These are phyloP conservation scores for Xylariaceae sp. DNA, from an alignment of 2,329 filamentous ascomycete genomes.

Conservation along the genomic window DNA sequence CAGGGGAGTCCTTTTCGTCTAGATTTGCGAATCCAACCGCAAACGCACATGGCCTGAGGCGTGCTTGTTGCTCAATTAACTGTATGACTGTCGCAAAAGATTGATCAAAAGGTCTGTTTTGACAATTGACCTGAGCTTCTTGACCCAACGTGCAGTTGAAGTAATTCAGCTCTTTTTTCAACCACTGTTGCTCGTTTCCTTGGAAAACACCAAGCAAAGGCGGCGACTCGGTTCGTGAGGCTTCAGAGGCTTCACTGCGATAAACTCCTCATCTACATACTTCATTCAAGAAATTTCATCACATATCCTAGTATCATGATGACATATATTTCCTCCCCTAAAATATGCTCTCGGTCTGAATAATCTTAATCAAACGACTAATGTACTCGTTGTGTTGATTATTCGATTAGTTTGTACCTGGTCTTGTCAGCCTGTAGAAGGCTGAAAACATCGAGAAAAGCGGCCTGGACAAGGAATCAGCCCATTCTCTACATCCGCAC, in stretches of 20 bases:
- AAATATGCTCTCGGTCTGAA: conserved; percentile 56
- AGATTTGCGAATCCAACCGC: conserved; percentile 48
- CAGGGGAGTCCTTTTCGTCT: neutral
- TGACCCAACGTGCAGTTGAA: conserved; percentile 60
- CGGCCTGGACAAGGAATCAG: conserved; percentile 49
- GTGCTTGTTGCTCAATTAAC: conserved; percentile 47
- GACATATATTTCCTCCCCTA: too few relatives aligned
- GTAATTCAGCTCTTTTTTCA: conserved; percentile 48
- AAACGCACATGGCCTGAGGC: conserved; percentile 33
- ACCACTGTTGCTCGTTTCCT: too few relatives aligned
- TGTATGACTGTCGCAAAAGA: conserved; percentile 43
- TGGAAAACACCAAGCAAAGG: too few relatives aligned
- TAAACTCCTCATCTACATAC: too few relatives aligned
- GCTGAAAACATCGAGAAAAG: conserved; percentile 53
- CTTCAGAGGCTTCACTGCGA: too few relatives aligned
- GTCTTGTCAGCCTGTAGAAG: conserved; percentile 48
- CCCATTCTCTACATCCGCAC: conserved; percentile 58
- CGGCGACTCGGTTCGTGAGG: too few relatives aligned
- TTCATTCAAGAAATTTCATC: too few relatives aligned
- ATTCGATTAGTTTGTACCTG: conserved; percentile 19
- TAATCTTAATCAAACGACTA: conserved; percentile 52
- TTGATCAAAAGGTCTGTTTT: conserved; percentile 20
- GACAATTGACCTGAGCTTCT: conserved; percentile 39
- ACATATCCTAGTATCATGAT: too few relatives aligned
- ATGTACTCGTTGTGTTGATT: conserved; percentile 48